Conservation (phyloP, 169 alveolate species). For the Plasmodium gonderi region DNA sequence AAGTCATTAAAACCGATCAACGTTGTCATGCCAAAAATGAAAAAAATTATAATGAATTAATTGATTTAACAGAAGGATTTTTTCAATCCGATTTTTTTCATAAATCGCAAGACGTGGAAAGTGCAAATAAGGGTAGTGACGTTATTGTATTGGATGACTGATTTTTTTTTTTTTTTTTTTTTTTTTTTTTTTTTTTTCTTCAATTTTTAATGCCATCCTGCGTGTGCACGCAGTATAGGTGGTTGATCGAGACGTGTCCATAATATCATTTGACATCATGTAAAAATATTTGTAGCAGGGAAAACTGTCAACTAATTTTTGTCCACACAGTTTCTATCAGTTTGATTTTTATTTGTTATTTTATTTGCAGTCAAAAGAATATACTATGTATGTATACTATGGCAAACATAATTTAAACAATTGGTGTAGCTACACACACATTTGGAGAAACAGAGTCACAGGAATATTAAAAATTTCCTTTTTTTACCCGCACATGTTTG, state of each 20-base stretch:
- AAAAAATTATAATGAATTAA: constrained; percentile 12
- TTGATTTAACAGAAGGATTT: constrained; percentile 73
- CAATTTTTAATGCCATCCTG: not conserved
- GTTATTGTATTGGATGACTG: constrained; percentile 68
- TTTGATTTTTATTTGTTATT: too few relatives aligned
- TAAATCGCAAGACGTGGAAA: constrained; percentile 11
- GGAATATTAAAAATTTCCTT: too few relatives aligned
- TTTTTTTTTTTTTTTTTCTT: not conserved
- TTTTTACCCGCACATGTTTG: too few relatives aligned
- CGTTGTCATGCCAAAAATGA: not conserved
- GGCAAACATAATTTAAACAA: too few relatives aligned
- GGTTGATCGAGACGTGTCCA: not conserved
- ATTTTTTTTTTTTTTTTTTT: constrained; percentile 5
- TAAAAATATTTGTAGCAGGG: too few relatives aligned
- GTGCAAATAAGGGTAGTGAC: constrained; percentile 22
- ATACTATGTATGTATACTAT: too few relatives aligned
- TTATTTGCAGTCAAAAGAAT: too few relatives aligned
- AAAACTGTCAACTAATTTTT: too few relatives aligned
- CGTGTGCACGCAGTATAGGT: not conserved
- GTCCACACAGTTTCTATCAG: too few relatives aligned
- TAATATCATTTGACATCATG: not conserved
- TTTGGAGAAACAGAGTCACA: too few relatives aligned
- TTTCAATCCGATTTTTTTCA: constrained; percentile 64
- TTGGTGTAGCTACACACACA: too few relatives aligned
- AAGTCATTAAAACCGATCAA: not conserved